Evolutionary conservation across 2,329 filamentous ascomycete species (phyloP).

Genomic region (Emmonsia crescens): DNA sequence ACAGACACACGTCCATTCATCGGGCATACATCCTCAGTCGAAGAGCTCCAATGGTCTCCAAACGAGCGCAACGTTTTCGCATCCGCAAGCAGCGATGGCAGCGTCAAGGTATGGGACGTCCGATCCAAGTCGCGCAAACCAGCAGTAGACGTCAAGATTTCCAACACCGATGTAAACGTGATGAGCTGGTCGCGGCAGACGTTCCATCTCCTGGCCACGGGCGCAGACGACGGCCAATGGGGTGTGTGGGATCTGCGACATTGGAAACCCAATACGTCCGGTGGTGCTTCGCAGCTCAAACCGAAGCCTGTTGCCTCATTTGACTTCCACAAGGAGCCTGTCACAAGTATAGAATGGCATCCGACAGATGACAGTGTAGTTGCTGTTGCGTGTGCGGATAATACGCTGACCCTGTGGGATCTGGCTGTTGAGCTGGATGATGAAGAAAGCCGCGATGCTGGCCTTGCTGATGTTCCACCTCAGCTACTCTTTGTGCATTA

Average conservation of each 20-base stretch:
- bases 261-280: conserved; percentile 62
- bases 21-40: conserved; percentile 74
- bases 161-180: conserved; percentile 82
- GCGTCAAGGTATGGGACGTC: conserved; percentile 90
- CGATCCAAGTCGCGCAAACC: conserved; percentile 79
- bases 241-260: conserved; percentile 91
- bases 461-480: conserved; percentile 80
- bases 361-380: conserved; percentile 94
- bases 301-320: conserved; percentile 85
- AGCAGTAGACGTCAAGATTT: conserved; percentile 79
- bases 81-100: conserved; percentile 87
- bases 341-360: conserved; percentile 95
- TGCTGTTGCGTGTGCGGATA: conserved; percentile 81
- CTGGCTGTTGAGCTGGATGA: conserved; percentile 92
- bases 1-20: conserved; percentile 75
- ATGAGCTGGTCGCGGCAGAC: conserved; percentile 90
- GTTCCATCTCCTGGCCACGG: conserved; percentile 78
- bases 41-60: conserved; percentile 95
- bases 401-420: conserved; percentile 94
- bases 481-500: conserved; percentile 96
- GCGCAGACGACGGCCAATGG: conserved; percentile 89
- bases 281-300: conserved; percentile 39
- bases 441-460: conserved; percentile 85
- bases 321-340: conserved; percentile 89
- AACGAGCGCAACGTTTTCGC: conserved; percentile 89